A percentile compares a stretch with the other conserved stretches of the same genome.
Evolutionary conservation across 2,329 filamentous ascomycete genomes (phyloP).

Genomic region (Penicillium brevicompactum): DNA sequence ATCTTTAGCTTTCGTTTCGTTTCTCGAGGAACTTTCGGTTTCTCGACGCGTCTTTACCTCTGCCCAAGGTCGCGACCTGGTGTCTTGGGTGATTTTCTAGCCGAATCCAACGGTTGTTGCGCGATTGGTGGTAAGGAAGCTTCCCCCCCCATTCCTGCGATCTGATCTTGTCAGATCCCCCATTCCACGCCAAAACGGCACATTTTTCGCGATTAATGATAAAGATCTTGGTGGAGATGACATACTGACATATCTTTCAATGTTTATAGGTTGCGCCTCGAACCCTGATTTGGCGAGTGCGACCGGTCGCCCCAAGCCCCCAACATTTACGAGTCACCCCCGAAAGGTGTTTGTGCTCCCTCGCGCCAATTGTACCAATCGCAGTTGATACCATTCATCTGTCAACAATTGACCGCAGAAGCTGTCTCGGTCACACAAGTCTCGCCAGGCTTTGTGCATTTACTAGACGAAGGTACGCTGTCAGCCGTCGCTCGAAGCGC

Average conservation of each 20-base stretch:
- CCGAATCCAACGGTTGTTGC: conserved; percentile 10
- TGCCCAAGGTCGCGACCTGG: conserved; percentile 19
- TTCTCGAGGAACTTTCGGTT: conserved; percentile 15
- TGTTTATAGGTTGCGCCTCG: conserved; percentile 22
- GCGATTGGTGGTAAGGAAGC: conserved; percentile 17
- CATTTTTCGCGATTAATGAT: conserved; percentile 23
- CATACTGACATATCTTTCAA: conserved; percentile 14
- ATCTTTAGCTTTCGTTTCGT: conserved; percentile 20
- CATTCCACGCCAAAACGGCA: conserved; percentile 16
- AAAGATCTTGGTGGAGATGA: conserved; percentile 9
- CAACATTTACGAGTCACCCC: conserved; percentile 22
- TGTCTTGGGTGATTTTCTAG: conserved; percentile 18
- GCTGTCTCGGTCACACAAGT: conserved; percentile 28
- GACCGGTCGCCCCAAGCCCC: conserved; percentile 25
- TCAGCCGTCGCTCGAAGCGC: conserved; percentile 65
- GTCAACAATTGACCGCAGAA: conserved; percentile 22
- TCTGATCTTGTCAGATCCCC: conserved; percentile 19
- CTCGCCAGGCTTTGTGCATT: conserved; percentile 23
- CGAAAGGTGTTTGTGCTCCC: conserved; percentile 27
- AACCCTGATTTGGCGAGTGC: conserved; percentile 26
- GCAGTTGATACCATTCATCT: conserved; percentile 24
- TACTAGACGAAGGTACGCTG: conserved; percentile 55
- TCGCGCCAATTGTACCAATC: conserved; percentile 24
- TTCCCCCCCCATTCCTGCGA: conserved; percentile 27
- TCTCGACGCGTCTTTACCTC: conserved; percentile 18